These are phyloP conservation scores for Nakazawaea anatomiae DNA, from an alignment of 805 yeast genomes.

Conservation along the genomic window DNA sequence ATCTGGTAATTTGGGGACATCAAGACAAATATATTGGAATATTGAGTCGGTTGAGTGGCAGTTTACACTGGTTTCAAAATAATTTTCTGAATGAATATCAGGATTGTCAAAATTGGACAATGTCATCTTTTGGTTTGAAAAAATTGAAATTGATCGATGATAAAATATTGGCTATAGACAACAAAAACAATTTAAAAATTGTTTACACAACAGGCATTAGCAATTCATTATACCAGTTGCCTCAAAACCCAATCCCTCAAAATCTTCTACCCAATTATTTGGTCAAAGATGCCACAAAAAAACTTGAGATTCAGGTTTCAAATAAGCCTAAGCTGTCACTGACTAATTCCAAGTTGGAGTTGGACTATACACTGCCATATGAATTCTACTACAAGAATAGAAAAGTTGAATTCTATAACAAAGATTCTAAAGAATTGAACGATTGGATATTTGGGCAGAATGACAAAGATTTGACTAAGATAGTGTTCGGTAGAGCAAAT, in stretches of 20 bases:
- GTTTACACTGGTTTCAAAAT: conserved; percentile 57
- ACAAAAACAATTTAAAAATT: conserved; percentile 24
- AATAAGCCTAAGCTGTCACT: neutral
- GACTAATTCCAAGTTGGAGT: conserved; percentile 39
- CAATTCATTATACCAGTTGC: conserved; percentile 35
- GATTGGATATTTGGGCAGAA: neutral
- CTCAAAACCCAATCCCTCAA: conserved; percentile 22
- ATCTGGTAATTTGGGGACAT: conserved; percentile 47
- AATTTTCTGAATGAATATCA: conserved; percentile 20
- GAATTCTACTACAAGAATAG: conserved; percentile 19
- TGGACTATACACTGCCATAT: conserved; percentile 43
- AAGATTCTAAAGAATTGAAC: neutral
- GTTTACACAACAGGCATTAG: conserved; percentile 32
- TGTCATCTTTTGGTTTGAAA: conserved; percentile 27
- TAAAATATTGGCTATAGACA: conserved; percentile 17
- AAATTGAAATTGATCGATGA: conserved; percentile 11
- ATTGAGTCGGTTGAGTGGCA: conserved; percentile 48
- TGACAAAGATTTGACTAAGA: conserved; percentile 2
- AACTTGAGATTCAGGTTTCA: conserved; percentile 15
- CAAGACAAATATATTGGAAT: conserved; percentile 40
- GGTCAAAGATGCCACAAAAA: conserved; percentile 7
- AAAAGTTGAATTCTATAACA: conserved; percentile 16
- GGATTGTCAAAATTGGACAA: conserved; percentile 35
- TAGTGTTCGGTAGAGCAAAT: conserved; percentile 11
- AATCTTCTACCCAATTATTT: conserved; percentile 19